Conservation (phyloP, 2,329 filamentous ascomycete species). For the Dactylellina drechsleri region DNA sequence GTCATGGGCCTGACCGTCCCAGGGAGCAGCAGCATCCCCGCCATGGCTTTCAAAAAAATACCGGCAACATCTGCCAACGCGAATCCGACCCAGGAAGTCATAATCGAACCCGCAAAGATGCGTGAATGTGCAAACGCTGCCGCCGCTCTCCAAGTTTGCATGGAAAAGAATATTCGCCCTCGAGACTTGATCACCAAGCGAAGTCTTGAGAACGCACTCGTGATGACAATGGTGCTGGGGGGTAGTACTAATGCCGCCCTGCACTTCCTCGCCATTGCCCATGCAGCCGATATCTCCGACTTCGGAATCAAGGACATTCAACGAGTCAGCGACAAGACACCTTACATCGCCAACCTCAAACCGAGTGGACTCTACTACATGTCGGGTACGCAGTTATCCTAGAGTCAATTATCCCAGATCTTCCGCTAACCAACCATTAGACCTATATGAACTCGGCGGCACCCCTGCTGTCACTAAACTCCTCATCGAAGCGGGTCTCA, state of each 20-base stretch:
- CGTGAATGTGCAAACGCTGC: conserved; percentile 86
- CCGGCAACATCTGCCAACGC: conserved; percentile 18
- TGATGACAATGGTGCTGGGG: conserved; percentile 90
- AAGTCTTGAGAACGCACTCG: conserved; percentile 86
- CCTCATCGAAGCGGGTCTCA: conserved; percentile 77
- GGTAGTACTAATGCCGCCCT: conserved; percentile 89
- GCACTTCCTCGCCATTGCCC: conserved; percentile 90
- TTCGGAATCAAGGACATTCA: conserved; percentile 85
- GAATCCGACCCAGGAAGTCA: conserved; percentile 27
- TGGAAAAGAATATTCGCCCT: conserved; percentile 84
- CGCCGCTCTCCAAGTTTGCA: conserved; percentile 78
- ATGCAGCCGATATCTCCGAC: conserved; percentile 77
- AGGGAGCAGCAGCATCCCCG: conserved; percentile 84
- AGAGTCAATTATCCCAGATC: too few relatives aligned
- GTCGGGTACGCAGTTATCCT: conserved; percentile 61
- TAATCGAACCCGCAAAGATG: conserved; percentile 74
- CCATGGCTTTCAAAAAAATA: conserved; percentile 66
- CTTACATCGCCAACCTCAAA: conserved; percentile 85
- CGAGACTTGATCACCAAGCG: conserved; percentile 81
- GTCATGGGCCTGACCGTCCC: conserved; percentile 85
- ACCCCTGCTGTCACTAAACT: conserved; percentile 87
- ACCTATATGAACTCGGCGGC: conserved; percentile 85
- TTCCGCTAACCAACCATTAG: conserved; percentile 62
- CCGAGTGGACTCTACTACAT: conserved; percentile 87
- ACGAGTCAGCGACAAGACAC: conserved; percentile 81